Evolutionary conservation across 2,329 filamentous ascomycete species (phyloP).

Genomic region (Botrytis byssoidea): DNA sequence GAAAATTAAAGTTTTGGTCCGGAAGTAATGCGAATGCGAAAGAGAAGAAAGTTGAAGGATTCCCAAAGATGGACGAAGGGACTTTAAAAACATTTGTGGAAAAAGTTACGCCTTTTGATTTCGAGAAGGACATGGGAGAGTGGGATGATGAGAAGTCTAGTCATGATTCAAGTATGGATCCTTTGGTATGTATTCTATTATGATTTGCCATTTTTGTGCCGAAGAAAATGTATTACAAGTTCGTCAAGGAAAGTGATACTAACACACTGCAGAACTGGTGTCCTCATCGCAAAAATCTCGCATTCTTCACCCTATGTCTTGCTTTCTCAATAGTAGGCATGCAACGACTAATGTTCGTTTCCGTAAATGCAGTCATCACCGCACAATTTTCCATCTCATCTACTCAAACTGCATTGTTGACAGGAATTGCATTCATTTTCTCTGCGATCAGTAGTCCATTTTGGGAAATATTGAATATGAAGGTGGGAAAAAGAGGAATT

Average conservation of each 20-base stretch:
- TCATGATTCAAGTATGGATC: background rate
- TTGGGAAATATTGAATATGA: slow-evolving; percentile 45
- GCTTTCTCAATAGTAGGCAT: slow-evolving; percentile 48
- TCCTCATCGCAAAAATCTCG: slow-evolving; percentile 52
- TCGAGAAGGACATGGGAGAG: background rate
- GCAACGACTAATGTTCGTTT: slow-evolving; percentile 55
- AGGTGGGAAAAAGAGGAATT: slow-evolving; percentile 54
- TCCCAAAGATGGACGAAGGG: background rate
- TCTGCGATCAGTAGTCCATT: slow-evolving; percentile 48
- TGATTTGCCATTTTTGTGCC: background rate
- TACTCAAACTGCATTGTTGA: slow-evolving; percentile 49
- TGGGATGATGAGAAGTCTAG: background rate
- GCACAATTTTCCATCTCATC: slow-evolving; percentile 47
- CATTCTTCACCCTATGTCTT: slow-evolving; percentile 48
- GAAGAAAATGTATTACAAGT: background rate
- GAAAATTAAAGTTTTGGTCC: slow-evolving; percentile 4
- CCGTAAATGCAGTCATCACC: slow-evolving; percentile 48
- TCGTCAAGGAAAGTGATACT: background rate
- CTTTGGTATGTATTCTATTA: slow-evolving; percentile 5
- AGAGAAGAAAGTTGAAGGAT: background rate
- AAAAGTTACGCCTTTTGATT: background rate
- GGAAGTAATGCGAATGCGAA: background rate
- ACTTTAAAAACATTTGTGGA: background rate
- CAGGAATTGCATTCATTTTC: slow-evolving; percentile 52
- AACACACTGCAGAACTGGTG: slow-evolving; percentile 52